Conservation (phyloP, 768 basidiomycete genomes). For the Saitozyma sp. region DNA sequence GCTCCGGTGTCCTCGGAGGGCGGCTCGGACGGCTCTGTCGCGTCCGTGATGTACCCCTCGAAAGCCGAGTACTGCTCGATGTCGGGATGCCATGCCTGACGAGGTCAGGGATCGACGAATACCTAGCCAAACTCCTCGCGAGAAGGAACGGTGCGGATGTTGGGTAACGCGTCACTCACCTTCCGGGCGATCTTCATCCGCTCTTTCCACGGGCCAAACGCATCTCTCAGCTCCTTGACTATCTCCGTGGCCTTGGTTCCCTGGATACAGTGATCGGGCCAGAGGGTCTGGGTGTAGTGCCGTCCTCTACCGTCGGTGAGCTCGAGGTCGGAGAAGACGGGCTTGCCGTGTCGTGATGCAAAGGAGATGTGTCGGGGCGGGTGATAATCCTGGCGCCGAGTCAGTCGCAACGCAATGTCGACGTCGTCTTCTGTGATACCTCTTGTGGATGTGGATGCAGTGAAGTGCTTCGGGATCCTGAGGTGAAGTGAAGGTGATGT, state of each 20-base stretch:
- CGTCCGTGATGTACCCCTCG: conserved; percentile 43
- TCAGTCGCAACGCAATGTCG: no score
- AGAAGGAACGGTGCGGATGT: background rate
- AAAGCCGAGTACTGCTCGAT: conserved; percentile 85
- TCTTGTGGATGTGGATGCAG: no score
- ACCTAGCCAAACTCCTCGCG: background rate
- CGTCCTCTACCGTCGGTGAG: conserved; percentile 40
- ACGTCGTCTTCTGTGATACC: no score
- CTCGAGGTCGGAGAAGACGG: conserved; percentile 55
- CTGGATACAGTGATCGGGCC: conserved; percentile 76
- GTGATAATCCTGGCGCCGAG: conserved; percentile 53
- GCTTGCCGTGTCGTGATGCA: conserved; percentile 57
- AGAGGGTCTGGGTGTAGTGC: conserved; percentile 61
- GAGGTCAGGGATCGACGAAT: background rate
- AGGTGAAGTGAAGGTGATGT: background rate
- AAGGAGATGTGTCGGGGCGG: conserved; percentile 69
- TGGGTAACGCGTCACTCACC: conserved; percentile 11
- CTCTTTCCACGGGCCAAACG: conserved; percentile 54
- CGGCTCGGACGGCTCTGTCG: conserved; percentile 16
- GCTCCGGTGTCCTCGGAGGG: conserved; percentile 39
- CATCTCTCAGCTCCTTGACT: conserved; percentile 60
- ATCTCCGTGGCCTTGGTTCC: conserved; percentile 63
- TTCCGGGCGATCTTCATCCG: conserved; percentile 32
- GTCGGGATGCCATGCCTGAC: conserved; percentile 53
- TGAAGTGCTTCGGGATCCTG: background rate